phyloP scores from a whole-genome alignment of 352 stramenopile genomes.

The Pelagophyceae sp. region DNA sequence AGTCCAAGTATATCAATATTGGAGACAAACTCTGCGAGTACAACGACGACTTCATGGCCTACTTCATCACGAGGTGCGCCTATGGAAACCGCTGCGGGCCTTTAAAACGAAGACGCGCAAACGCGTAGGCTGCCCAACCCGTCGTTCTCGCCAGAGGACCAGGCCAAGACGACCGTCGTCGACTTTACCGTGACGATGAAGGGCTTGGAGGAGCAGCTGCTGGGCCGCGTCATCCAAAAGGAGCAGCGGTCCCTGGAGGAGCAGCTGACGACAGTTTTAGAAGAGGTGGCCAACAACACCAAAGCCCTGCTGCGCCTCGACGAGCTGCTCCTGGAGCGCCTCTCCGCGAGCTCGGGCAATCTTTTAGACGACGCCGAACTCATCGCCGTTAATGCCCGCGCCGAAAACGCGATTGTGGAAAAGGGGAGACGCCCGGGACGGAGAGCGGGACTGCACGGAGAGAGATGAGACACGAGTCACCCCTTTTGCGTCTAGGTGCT shows the following conservation, averaged over 20 bases:
- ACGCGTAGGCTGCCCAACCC: constrained; percentile 85
- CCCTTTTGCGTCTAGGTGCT: too few species aligned
- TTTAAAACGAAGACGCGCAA: too few species aligned
- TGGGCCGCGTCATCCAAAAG: constrained; percentile 76
- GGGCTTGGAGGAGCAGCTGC: constrained; percentile 75
- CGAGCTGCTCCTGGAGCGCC: constrained; percentile 62
- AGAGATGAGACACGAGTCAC: too few species aligned
- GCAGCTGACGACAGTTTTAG: constrained; percentile 67
- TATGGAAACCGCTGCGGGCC: too few species aligned
- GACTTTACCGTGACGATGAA: constrained; percentile 81
- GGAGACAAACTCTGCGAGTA: constrained; percentile 90
- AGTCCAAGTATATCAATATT: constrained; percentile 85
- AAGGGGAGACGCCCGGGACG: too few species aligned
- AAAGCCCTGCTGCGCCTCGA: constrained; percentile 71
- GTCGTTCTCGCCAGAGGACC: constrained; percentile 77
- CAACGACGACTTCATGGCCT: constrained; percentile 79
- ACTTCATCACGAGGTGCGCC: constrained; percentile 88
- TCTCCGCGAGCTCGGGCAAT: constrained; percentile 71
- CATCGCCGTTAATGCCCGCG: constrained; percentile 50
- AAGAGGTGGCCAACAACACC: constrained; percentile 68
- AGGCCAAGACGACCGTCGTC: constrained; percentile 78
- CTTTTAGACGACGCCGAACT: constrained; percentile 72
- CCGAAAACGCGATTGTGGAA: too few species aligned
- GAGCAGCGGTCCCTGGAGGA: constrained; percentile 77
- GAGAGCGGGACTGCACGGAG: too few species aligned